Base-by-base conservation (phyloP, 2,329 filamentous ascomycete species). In the Penicillium sp. region DNA sequence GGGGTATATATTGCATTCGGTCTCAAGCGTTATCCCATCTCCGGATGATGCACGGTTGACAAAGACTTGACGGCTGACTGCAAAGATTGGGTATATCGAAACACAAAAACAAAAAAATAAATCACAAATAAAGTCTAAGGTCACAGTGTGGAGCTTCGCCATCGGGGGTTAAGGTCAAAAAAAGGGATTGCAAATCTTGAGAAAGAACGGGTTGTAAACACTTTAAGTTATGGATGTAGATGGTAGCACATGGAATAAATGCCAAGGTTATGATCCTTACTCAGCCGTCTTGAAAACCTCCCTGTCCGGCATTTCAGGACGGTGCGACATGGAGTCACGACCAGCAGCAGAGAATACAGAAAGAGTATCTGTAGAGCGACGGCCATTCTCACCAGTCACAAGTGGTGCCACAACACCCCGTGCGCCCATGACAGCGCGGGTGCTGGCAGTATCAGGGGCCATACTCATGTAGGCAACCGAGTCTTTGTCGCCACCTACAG, bases 251-350 rank as follows among this genome's bases (percentile, higher is more conserved):
- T 49, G 16, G 35, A 27, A 26, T 48, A 47, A 14, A 45, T 46
- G 13, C 38, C 40, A 47, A 27, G 19, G 27, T 30, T 47, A 56
- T 13, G 34, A 29, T 19, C 45, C 53, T 38, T 69, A 66, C 1
- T 67, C 47, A 1, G 67, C 68, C n/a, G 67, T 69, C 42, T 60
- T 66, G 42, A 67, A 70, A 7, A 59, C 59, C n/a, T 70, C 68
- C 2, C 64, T 60, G 11, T 66, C 64, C n/a, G 59, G 60, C 61
- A 70, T 65, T 5, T 59, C 58, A 7, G 68, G 68, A 9, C 67
- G 61, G 43, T 53, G 46, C 7, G 56, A 53, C 4, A 43, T 53
- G 27, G 58, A 58, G 19, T 47, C 39, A 6, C 38, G 45, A 26
- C 55, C 52, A 23, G 35, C 51, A 13, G 48, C 27, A 4, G 51